These are phyloP conservation scores for Termitomyces sp. DNA, from an alignment of 768 basidiomycete genomes.

Conservation along the genomic window DNA sequence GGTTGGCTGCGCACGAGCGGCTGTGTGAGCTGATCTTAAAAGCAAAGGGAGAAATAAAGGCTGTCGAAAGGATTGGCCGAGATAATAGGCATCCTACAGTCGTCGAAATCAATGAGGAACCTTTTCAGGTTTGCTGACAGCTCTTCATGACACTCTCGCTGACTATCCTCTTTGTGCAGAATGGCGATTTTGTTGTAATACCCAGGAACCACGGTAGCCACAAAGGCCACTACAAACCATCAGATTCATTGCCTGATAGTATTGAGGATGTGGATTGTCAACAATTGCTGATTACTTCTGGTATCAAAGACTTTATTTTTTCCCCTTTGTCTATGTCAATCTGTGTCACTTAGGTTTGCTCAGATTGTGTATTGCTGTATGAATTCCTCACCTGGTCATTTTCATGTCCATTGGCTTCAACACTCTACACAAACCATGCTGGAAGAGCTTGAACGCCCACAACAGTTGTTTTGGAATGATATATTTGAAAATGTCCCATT, in stretches of 20 bases:
- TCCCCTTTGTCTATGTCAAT: neutral
- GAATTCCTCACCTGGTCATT: constrained; percentile 24
- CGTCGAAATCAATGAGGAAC: constrained; percentile 35
- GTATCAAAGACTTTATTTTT: constrained; percentile 27
- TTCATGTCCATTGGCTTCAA: constrained; percentile 73
- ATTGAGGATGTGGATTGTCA: constrained; percentile 29
- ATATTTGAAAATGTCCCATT: constrained; percentile 43
- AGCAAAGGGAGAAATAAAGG: constrained; percentile 19
- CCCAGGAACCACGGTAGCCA: constrained; percentile 23
- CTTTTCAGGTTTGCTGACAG: constrained; percentile 35
- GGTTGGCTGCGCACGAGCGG: constrained; percentile 16
- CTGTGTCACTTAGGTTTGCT: constrained; percentile 52
- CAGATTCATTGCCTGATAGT: constrained; percentile 26
- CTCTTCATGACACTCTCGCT: neutral
- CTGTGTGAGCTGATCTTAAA: constrained; percentile 23
- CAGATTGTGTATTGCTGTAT: constrained; percentile 50
- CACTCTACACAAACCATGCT: constrained; percentile 62
- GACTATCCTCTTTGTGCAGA: constrained; percentile 27
- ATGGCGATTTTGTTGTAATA: constrained; percentile 59
- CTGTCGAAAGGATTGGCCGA: constrained; percentile 25
- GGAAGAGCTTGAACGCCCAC: constrained; percentile 51
- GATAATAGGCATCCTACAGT: constrained; percentile 30
- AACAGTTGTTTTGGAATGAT: constrained; percentile 61
- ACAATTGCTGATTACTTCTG: constrained; percentile 60
- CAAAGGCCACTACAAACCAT: constrained; percentile 18